phyloP scores from a whole-genome alignment of 2,329 filamentous ascomycete species.

The Calonectria henricotiae region DNA sequence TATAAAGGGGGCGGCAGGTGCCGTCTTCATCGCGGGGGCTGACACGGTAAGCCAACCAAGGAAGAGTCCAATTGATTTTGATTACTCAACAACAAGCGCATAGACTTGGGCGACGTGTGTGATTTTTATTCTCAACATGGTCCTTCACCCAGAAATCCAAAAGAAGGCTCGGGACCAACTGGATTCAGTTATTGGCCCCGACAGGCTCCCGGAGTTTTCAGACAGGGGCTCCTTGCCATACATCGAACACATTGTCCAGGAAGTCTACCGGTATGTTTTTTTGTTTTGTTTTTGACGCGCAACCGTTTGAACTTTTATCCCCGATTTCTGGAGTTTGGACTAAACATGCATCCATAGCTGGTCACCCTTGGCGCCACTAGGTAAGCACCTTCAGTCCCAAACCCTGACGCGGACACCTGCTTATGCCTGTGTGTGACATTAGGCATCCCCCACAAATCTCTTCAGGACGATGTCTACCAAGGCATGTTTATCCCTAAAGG shows the following conservation, averaged over 20 bases:
- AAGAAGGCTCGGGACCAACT: slow-evolving; percentile 64
- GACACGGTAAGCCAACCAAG: slow-evolving; percentile 57
- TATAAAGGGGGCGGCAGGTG: slow-evolving; percentile 67
- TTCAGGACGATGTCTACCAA: slow-evolving; percentile 71
- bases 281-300: not conserved
- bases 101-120: slow-evolving; percentile 55
- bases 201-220: slow-evolving; percentile 64
- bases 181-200: slow-evolving; percentile 62
- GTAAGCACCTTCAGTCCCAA: slow-evolving; percentile 46
- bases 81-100: slow-evolving; percentile 35
- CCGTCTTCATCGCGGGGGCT: slow-evolving; percentile 67
- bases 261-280: slow-evolving; percentile 57
- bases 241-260: slow-evolving; percentile 64
- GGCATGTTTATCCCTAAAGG: slow-evolving; percentile 73
- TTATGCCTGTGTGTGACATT: slow-evolving; percentile 31
- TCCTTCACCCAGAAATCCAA: slow-evolving; percentile 63
- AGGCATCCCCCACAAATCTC: slow-evolving; percentile 70
- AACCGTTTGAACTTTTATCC: slow-evolving; percentile 1
- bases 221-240: slow-evolving; percentile 64
- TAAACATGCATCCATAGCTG: slow-evolving; percentile 48
- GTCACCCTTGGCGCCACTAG: slow-evolving; percentile 65
- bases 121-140: slow-evolving; percentile 62
- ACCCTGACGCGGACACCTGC: slow-evolving; percentile 24
- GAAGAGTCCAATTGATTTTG: slow-evolving; percentile 45
- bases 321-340: slow-evolving; percentile 23